Base-by-base conservation (phyloP, 768 basidiomycete species). In the Coprinopsis marcescibilis region DNA sequence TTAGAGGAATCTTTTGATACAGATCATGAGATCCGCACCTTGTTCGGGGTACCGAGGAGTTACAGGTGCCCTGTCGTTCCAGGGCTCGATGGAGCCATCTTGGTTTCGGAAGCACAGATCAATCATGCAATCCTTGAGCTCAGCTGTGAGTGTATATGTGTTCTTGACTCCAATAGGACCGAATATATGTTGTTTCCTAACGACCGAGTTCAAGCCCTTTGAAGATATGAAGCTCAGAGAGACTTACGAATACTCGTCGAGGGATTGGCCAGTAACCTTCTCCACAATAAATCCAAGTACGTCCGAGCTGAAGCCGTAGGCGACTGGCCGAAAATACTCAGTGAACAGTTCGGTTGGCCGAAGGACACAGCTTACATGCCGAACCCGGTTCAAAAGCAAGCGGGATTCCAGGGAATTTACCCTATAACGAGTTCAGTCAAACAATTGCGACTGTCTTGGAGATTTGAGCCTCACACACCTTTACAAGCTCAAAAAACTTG, bases 301-400 rank as follows among this genome's bases (percentile, higher is more conserved):
- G 49, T 67, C 65, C 26, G 57, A 55, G 33, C 59, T 62, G 48
- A 40, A 61, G 4, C 65, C 64, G 47, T 67, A 67, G 4, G 50
- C 51, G 30, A 62, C 64, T 65, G 23, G 8, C 5, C 11, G 8
- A n/a, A n/a, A n/a, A n/a, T n/a, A n/a, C n/a, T n/a, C n/a, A n/a
- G n/a, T 14, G 5, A 3, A 27, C 1, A 15, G 27, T 6, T 5
- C 17, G 3, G 3, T 17, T 20, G 1, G n/a, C 32, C 21, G 3
- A 3, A 20, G 19, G 8, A 38, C n/a, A 34, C 11, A 6, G 44
- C 55, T 42, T 21, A 57, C 65, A 66, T 24, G 54, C 54, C 3
- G 54, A 53, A 0, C 65, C 65, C 8, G 65, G 65, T 30, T 65
- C 63, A 46, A 60, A 61, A 17, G 46, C 52, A 13, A 66, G 35